Percentiles rank a stretch among this genome's conserved stretches.
Evolutionary conservation across 2,329 filamentous ascomycete species (phyloP).

Genomic region (Phoma sp.): DNA sequence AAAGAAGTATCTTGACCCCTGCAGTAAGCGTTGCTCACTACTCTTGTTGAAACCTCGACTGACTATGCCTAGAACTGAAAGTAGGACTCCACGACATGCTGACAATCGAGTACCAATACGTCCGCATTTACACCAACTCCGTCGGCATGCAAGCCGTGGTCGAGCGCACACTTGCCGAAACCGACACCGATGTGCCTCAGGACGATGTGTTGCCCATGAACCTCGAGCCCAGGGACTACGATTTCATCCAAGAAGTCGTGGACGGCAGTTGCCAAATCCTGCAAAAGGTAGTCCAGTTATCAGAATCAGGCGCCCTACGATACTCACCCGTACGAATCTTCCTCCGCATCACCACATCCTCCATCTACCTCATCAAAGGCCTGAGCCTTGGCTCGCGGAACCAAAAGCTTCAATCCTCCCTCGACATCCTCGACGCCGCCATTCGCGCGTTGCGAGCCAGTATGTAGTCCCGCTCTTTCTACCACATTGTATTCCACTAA

Average conservation of each 20-base stretch:
- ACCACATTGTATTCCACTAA: slow-evolving; percentile 6
- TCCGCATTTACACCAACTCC: slow-evolving; percentile 53
- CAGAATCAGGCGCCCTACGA: slow-evolving; percentile 54
- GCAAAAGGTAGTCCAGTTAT: slow-evolving; percentile 56
- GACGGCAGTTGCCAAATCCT: slow-evolving; percentile 61
- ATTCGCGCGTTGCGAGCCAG: slow-evolving; percentile 56
- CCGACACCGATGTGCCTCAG: slow-evolving; percentile 45
- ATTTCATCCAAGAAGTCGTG: slow-evolving; percentile 63
- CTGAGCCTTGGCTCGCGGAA: slow-evolving; percentile 58
- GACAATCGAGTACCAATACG: slow-evolving; percentile 59
- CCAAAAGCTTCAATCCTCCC: slow-evolving; percentile 55
- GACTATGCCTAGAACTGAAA: slow-evolving; percentile 35
- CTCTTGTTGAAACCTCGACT: not conserved
- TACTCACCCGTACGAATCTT: slow-evolving; percentile 62
- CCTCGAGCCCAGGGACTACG: slow-evolving; percentile 58
- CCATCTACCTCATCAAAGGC: slow-evolving; percentile 61
- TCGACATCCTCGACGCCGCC: slow-evolving; percentile 56
- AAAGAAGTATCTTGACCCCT: slow-evolving; percentile 48
- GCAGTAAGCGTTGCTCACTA: slow-evolving; percentile 32
- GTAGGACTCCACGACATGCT: slow-evolving; percentile 55
- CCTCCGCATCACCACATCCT: slow-evolving; percentile 60
- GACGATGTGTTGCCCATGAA: slow-evolving; percentile 51
- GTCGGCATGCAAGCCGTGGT: slow-evolving; percentile 64
- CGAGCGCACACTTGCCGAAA: slow-evolving; percentile 56
- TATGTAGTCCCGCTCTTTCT: slow-evolving; percentile 5